phyloP scores from a whole-genome alignment of 371 early-diverging fungal genomes.

The Mucor irregularis region DNA sequence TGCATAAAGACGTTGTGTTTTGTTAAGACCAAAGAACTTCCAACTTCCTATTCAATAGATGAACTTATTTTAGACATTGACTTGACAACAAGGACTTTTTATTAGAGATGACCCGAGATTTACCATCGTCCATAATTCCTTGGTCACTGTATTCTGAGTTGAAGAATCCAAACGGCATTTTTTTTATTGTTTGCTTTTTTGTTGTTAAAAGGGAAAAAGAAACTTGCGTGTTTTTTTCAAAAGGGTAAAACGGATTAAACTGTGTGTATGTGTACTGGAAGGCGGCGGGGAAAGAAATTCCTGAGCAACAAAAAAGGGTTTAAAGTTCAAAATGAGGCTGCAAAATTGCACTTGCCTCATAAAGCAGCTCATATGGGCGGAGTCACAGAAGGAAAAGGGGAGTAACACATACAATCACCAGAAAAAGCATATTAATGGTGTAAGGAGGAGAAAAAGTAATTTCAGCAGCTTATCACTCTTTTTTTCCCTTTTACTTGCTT shows the following conservation, averaged over 20 bases:
- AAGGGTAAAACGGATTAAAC: slow-evolving; percentile 2
- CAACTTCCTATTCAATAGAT: slow-evolving; percentile 33
- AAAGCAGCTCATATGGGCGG: too few relatives aligned
- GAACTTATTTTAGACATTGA: neutral
- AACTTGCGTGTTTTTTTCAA: neutral
- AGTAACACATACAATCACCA: too few relatives aligned
- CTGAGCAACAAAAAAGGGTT: neutral
- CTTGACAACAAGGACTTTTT: neutral
- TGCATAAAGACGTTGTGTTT: slow-evolving; percentile 87
- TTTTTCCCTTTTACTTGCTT: slow-evolving; percentile 1
- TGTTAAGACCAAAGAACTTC: slow-evolving; percentile 61
- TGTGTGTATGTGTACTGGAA: neutral
- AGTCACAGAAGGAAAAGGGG: neutral
- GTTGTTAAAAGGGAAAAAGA: slow-evolving; percentile 8
- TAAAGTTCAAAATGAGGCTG: too few relatives aligned
- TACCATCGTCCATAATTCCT: slow-evolving; percentile 54
- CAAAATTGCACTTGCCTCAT: too few relatives aligned
- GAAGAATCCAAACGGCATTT: slow-evolving; percentile 52
- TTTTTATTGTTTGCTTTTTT: neutral
- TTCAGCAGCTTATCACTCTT: neutral
- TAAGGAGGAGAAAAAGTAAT: neutral
- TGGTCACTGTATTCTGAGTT: slow-evolving; percentile 44
- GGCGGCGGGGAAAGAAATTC: neutral
- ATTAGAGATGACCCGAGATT: neutral
- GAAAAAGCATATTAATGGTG: too few relatives aligned